Conservation (phyloP, 208 protist genomes). For the Tritrichomonas musculus region DNA sequence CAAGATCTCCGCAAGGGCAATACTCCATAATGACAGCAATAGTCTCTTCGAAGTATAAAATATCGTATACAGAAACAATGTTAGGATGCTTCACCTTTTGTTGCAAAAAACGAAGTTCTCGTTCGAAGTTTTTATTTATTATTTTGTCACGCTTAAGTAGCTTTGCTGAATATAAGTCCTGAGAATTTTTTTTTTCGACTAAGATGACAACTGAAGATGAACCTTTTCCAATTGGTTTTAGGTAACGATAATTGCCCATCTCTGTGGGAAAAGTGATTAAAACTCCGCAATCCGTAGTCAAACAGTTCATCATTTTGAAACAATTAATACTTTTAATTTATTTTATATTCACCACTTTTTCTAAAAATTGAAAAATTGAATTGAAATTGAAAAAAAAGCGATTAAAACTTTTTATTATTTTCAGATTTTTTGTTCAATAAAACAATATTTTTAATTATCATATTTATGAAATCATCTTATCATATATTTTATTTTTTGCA, state of each 20-base stretch:
- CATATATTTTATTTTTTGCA: too few species aligned
- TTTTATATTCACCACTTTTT: too few species aligned
- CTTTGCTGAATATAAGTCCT: background rate
- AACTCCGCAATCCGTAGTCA: too few species aligned
- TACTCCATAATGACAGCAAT: background rate
- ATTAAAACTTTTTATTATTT: too few species aligned
- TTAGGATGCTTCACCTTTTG: background rate
- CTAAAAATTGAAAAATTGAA: too few species aligned
- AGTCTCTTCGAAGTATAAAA: background rate
- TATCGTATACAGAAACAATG: background rate
- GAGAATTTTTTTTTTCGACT: background rate
- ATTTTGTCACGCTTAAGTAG: background rate
- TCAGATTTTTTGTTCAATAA: too few species aligned
- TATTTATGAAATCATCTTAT: too few species aligned
- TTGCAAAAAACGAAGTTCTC: background rate
- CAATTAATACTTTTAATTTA: too few species aligned
- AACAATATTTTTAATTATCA: too few species aligned
- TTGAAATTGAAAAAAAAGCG: too few species aligned
- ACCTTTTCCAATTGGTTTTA: background rate
- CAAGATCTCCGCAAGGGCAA: background rate
- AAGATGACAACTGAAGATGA: background rate
- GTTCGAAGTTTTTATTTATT: background rate
- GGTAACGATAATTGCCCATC: background rate
- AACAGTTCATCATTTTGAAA: too few species aligned
- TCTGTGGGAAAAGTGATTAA: background rate